Base-by-base conservation (phyloP, 2,329 filamentous ascomycete species). In the Didymella pinodella region DNA sequence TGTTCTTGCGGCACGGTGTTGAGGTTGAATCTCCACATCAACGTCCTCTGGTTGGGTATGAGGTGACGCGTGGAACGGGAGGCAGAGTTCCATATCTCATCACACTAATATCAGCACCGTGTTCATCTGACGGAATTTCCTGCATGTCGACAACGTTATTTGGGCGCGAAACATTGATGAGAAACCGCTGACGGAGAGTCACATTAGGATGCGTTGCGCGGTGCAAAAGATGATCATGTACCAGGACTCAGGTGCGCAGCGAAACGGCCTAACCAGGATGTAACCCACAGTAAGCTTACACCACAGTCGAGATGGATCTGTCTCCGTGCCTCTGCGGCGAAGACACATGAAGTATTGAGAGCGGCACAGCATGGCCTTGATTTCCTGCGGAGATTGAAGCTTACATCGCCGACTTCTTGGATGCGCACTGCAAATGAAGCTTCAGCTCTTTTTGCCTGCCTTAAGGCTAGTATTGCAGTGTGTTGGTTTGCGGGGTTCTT, bases 311-410 rank as follows among this genome's bases (percentile, higher is more conserved):
- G 29, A 40, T 36, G 38, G 11, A 34, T 2, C 2, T 38, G 41
- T 51, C n/a, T 46, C 54, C 14, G 54, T 48, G 49, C 49, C 26
- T 31, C 34, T 58, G 20, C 38, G 55, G 45, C 49, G 38, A n/a
- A 40, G 49, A 53, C 29, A 40, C 28, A 25, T 29, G 18, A 53
- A 45, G 49, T 26, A 45, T 58, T 41, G 22, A n/a, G 2, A 41
- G 49, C 31, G 55, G 55, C 55, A 54, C 49, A 49, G 49, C n/a
- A 25, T 8, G 31, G 31, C 45, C 22, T 49, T 18, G 25, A 16
- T 22, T 36, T 28, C 2, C 12, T 12, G 20, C n/a, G 49, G 55
- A 58, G 32, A 58, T 54, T 46, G 18, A 54, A n/a, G 26, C 43
- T 38, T 25, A 44, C 44, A 38, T 44, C 43, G 36, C 48, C 22